Conservation (phyloP, 176 grass and related monocot genomes). For the Pontederia crassipes region DNA sequence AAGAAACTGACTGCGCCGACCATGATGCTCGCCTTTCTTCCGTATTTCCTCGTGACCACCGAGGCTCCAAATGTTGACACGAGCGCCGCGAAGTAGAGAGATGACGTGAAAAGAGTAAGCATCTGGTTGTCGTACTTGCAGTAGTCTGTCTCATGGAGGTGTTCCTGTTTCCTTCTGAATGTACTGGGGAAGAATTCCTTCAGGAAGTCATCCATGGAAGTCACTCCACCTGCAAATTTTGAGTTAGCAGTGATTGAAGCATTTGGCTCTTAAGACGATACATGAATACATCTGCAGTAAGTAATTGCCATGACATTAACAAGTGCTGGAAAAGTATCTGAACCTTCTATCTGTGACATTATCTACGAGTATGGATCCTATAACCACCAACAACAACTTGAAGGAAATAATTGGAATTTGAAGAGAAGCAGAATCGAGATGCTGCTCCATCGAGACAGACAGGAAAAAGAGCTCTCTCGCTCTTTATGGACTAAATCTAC, state of each 20-base stretch:
- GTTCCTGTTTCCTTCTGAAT: slow-evolving; percentile 52
- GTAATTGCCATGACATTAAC: too few species aligned
- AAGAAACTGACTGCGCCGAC: slow-evolving; percentile 80
- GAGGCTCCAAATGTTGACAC: slow-evolving; percentile 90
- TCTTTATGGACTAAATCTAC: too few species aligned
- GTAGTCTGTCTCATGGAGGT: slow-evolving; percentile 83
- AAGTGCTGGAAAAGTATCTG: too few species aligned
- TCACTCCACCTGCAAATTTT: slow-evolving; percentile 55
- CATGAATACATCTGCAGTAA: not conserved
- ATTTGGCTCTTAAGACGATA: not conserved
- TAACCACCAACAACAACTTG: too few species aligned
- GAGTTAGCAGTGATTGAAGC: not conserved
- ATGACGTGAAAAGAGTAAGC: slow-evolving; percentile 88
- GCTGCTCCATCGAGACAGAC: too few species aligned
- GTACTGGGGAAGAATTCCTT: slow-evolving; percentile 71
- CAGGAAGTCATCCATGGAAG: slow-evolving; percentile 92
- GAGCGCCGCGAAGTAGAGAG: slow-evolving; percentile 88
- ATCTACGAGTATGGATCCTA: too few species aligned
- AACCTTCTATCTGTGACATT: too few species aligned
- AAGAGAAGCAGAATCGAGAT: too few species aligned
- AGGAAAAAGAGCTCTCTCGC: too few species aligned
- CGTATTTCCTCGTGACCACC: slow-evolving; percentile 46
- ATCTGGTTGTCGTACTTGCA: slow-evolving; percentile 98
- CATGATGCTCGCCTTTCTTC: slow-evolving; percentile 77
- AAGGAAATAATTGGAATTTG: too few species aligned